Evolutionary conservation across 306 rosid genomes (phyloP), one percentile per base, ranked within the genome.

Genomic region (Glycine latifolia): DNA sequence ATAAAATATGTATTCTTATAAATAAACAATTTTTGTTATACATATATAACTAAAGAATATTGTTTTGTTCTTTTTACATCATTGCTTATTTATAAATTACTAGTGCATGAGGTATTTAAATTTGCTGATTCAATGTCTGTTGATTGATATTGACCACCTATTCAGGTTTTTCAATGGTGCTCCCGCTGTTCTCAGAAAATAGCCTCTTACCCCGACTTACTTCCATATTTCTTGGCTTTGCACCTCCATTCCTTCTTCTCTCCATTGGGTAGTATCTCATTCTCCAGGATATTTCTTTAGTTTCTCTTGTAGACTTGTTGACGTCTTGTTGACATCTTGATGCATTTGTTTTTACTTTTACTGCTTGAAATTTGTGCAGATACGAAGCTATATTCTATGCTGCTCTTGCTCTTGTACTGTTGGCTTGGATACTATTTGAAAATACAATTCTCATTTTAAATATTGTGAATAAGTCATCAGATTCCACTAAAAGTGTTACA

Each of bases 341-440:
- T 55, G 48, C 41, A 17, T 16, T 75, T 41, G 6, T 43, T 44
- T 55, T 65, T 55, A 17, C 61, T 17, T 63, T 61, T 78, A 52
- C 15, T 71, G 48, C 39, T 79, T 70, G 37, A 78, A 73, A 79
- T 75, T 49, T 85, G 43, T 86, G 92, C 88, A 94, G 98, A 82
- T 94, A 94, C 77, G 98, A 94, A 88, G 98, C 98, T 67, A 56
- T 90, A 67, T 94, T 94, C 79, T 94, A 94, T 12, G 92, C 92
- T 75, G 97, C 92, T 47, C 91, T 94, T 71, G 88, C 88, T 73
- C 94, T 94, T 75, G 98, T 87, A 48, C 97, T 94, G 47, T 82
- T 90, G 97, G 97, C 95, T 46, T 94, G 98, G 98, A 89, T 92
- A 81, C 89, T 94, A 46, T 87, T 94, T 84, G 98, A 94, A 86